Base-by-base conservation (phyloP, 164 flowering plant species). In the Aristolochia fimbriata region DNA sequence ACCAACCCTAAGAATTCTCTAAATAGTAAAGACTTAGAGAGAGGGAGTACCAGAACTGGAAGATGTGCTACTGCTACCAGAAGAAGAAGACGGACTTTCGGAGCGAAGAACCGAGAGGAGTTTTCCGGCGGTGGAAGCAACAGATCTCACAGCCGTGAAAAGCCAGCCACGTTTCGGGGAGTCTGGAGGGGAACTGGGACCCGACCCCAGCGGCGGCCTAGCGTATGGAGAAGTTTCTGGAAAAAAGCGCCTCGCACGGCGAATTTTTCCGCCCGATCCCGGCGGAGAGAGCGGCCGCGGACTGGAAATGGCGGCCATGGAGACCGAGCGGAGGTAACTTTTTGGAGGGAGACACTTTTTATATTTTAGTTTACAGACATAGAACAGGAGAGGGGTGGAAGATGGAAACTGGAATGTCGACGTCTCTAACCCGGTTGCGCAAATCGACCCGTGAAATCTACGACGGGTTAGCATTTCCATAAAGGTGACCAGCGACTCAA, bases 81-180 rank as follows among this genome's bases (percentile, higher is more conserved):
- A 56, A 7, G 58, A 15, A 19, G 58, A 30, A 31, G 43, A 19
- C n/a, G 45, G 31, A 25, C 16, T 22, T 9, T 46, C 51, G n/a
- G 61, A 41, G 33, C 61, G 48, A 49, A 58, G 21, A 30, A 58
- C 51, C 6, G 61, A 58, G 16, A 45, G 8, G 13, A 58, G 6
- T 24, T 43, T 58, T n/a, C 61, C 61, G 19, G 61, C 61, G 0
- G 30, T 48, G 49, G 51, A 25, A 30, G 61, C 51, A 7, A 58
- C 24, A 11, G 50, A 22, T 22, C 51, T 16, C 14, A 23, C 31
- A 20, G 61, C 50, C 14, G 50, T 23, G 51, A 46, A 20, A 22
- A 58, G 46, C 61, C 61, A 58, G 33, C 33, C 23, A 58, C 31
- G 61, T 17, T 14, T 46, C 47, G 46, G 48, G 24, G 61, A 58